Base-by-base conservation (phyloP, 768 basidiomycete species). In the Mycena polygramma region DNA sequence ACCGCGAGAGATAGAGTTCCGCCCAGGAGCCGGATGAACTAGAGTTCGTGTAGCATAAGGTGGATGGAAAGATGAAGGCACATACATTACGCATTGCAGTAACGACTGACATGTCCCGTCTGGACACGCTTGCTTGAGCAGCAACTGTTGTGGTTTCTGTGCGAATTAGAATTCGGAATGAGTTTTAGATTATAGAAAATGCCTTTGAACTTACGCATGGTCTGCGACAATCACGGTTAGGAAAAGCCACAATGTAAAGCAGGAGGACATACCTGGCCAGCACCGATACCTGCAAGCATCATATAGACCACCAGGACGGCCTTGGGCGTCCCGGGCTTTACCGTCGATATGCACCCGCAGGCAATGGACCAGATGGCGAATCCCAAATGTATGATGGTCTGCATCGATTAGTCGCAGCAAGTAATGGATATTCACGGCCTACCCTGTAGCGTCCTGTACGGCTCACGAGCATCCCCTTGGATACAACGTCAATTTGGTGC, bases 21-120 rank as follows among this genome's bases (percentile, higher is more conserved):
- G 22, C 93, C 93, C 4, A 94, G 81, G 63, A 90, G 81, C 19
- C 92, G 86, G 57, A 92, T 82, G 72, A 94, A 92, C 90, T 91
- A 60, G 2, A 66, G 30, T 66, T 30, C 59, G 15, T 1, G n/a
- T 26, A 43, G 58, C 9, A 57, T 46, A 14, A 15, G 14, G 14
- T 14, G 51, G 64, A 15, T 73, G 30, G 30, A 30, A 30, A 30
- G 30, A 30, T 30, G 30, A 30, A 30, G 2, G 6, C 3, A 30
- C 30, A 30, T 3, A 30, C 30, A 30, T 30, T 30, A 30, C 30
- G 30, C 30, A 30, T 30, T 30, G 20, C 61, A 26, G 20, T 26
- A 22, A 64, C 92, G 11, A 92, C 90, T 1, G 91, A 90, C 92
- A 94, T 93, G 69, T 94, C 92, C 48, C 83, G 83, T 46, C 92